Conservation (phyloP, 495 filamentous ascomycete genomes). For the Astrocystis sublimbata region DNA sequence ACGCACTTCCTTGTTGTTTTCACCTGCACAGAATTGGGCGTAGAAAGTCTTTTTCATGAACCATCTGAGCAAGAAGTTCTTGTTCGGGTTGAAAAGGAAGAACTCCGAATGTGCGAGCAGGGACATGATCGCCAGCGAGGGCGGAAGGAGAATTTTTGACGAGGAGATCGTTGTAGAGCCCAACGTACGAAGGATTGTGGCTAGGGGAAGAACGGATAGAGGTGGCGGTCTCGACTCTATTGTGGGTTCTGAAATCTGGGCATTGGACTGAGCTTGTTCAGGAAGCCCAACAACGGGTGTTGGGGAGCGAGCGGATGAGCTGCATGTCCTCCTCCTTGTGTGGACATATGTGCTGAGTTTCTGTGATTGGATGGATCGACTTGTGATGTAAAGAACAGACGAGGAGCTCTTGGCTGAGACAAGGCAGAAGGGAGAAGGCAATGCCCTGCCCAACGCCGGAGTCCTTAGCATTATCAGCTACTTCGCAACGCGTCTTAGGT, state of each 20-base stretch:
- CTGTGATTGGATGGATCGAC: slow-evolving; percentile 21
- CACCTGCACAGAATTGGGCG: slow-evolving; percentile 80
- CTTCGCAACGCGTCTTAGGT: neutral
- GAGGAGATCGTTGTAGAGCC: slow-evolving; percentile 79
- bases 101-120: slow-evolving; percentile 68
- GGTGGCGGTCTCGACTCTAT: slow-evolving; percentile 48
- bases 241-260: slow-evolving; percentile 8
- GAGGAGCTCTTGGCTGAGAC: slow-evolving; percentile 22
- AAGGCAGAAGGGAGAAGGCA: slow-evolving; percentile 22
- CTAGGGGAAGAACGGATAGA: slow-evolving; percentile 71
- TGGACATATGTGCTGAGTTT: slow-evolving; percentile 12
- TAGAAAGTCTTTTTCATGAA: slow-evolving; percentile 79
- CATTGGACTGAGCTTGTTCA: slow-evolving; percentile 16
- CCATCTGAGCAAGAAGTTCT: slow-evolving; percentile 55
- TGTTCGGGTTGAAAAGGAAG: slow-evolving; percentile 57
- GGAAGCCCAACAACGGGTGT: slow-evolving; percentile 27
- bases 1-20: slow-evolving; percentile 61
- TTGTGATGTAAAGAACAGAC: slow-evolving; percentile 27
- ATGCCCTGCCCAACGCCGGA: slow-evolving; percentile 26
- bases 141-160: slow-evolving; percentile 67
- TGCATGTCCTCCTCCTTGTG: slow-evolving; percentile 39
- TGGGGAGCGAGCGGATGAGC: slow-evolving; percentile 40
- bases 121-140: slow-evolving; percentile 68
- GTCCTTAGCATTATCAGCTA: slow-evolving; percentile 29
- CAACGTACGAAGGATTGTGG: slow-evolving; percentile 73